Conservation (phyloP, 1,284 basidiomycete genomes). For the Rhodotorula mucilaginosa region DNA sequence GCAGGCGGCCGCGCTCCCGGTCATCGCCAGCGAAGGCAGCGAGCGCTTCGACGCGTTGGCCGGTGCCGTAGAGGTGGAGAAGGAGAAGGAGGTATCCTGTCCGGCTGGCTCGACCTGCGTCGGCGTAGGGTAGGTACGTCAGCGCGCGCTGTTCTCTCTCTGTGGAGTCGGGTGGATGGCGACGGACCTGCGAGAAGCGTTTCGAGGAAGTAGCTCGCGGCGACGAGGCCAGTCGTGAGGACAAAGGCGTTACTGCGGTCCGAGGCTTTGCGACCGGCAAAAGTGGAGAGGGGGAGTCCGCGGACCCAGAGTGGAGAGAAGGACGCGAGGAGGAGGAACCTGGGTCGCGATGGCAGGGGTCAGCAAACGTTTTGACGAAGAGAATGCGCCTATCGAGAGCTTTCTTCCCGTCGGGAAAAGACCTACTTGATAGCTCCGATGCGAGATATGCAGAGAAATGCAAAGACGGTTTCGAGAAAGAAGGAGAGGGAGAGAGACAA, state of each 20-base stretch:
- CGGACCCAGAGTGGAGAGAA: constrained; percentile 35
- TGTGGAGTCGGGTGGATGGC: not conserved
- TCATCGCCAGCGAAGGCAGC: constrained; percentile 18
- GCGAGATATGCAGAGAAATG: constrained; percentile 23
- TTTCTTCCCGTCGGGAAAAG: not conserved
- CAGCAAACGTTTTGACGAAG: too few relatives aligned
- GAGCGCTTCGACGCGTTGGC: constrained; percentile 34
- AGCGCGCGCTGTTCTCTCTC: not conserved
- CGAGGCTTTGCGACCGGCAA: constrained; percentile 26
- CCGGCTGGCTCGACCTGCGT: not conserved
- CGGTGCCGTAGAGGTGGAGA: constrained; percentile 33
- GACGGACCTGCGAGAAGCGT: constrained; percentile 33
- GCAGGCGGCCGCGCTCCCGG: constrained; percentile 14
- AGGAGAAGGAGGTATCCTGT: constrained; percentile 35
- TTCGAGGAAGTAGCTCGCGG: constrained; percentile 31
- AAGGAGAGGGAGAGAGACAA: constrained; percentile 23
- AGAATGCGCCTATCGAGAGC: not conserved
- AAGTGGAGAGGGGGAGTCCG: constrained; percentile 26
- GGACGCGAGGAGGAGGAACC: constrained; percentile 35
- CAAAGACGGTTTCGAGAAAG: constrained; percentile 22
- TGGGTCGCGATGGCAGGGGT: not conserved
- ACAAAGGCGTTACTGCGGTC: constrained; percentile 39
- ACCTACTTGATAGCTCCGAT: constrained; percentile 6
- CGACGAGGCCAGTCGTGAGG: constrained; percentile 37
- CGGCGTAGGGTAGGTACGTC: too few relatives aligned